phyloP scores from a whole-genome alignment of 352 stramenopile species.

The Aphanomyces astaci region DNA sequence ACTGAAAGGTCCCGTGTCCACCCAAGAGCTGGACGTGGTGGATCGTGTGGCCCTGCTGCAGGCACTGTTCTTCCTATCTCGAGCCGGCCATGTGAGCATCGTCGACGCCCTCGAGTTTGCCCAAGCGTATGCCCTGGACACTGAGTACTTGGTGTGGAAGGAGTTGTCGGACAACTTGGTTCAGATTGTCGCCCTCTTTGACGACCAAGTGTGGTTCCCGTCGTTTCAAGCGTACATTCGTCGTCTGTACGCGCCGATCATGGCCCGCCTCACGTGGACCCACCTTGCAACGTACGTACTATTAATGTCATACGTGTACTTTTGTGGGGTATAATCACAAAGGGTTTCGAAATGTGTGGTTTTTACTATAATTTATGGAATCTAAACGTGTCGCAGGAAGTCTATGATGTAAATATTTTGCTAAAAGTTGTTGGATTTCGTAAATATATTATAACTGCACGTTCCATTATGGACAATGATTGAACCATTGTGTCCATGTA shows the following conservation, averaged over 20 bases:
- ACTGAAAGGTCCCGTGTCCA: slow-evolving; percentile 56
- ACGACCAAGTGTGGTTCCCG: slow-evolving; percentile 45
- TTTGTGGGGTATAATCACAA: too few species aligned
- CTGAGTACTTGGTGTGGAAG: slow-evolving; percentile 70
- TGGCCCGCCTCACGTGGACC: slow-evolving; percentile 49
- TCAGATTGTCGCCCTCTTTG: slow-evolving; percentile 54
- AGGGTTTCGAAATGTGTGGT: too few species aligned
- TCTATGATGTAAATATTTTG: too few species aligned
- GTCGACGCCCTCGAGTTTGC: slow-evolving; percentile 59
- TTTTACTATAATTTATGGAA: too few species aligned
- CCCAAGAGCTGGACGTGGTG: slow-evolving; percentile 50
- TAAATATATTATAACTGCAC: too few species aligned
- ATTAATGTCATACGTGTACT: slow-evolving; percentile 37
- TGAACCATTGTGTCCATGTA: too few species aligned
- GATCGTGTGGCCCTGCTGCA: slow-evolving; percentile 92
- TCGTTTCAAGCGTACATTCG: slow-evolving; percentile 58
- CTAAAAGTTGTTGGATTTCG: too few species aligned
- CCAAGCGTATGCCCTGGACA: slow-evolving; percentile 47
- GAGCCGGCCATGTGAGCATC: slow-evolving; percentile 44
- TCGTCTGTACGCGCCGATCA: slow-evolving; percentile 44
- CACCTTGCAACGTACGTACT: slow-evolving; percentile 29
- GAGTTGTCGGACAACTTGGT: slow-evolving; percentile 57
- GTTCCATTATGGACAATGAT: too few species aligned
- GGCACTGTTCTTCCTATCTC: slow-evolving; percentile 89
- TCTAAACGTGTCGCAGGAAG: too few species aligned